phyloP scores from a whole-genome alignment of 495 filamentous ascomycete species.

The Talaromyces liani region DNA sequence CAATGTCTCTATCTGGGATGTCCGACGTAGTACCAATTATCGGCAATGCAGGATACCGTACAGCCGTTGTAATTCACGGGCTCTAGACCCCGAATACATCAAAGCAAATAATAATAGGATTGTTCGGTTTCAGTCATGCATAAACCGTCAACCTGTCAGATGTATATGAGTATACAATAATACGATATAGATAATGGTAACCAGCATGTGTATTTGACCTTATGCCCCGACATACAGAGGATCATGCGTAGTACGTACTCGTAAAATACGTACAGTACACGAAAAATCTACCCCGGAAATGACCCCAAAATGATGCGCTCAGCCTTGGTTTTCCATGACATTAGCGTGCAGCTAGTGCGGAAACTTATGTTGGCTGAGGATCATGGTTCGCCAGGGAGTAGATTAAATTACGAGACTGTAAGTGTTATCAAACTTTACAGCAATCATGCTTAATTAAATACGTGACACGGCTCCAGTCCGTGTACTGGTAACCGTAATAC shows the following conservation, averaged over 20 bases:
- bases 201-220: background rate
- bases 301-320: background rate
- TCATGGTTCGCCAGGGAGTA: background rate
- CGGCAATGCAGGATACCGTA: background rate
- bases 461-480: background rate
- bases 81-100: background rate
- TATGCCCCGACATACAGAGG: background rate
- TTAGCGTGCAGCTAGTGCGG: background rate
- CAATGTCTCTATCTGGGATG: background rate
- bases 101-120: background rate
- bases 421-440: background rate
- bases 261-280: background rate
- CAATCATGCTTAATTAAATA: background rate
- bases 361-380: background rate
- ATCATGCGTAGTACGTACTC: background rate
- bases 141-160: background rate
- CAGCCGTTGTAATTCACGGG: background rate
- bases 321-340: background rate
- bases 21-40: background rate
- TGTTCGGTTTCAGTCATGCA: background rate
- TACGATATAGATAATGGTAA: background rate
- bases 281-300: constrained; percentile 1
- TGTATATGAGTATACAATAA: background rate
- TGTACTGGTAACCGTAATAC: background rate
- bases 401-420: background rate